A percentile compares a stretch with the other conserved stretches of the same genome.
Conservation (phyloP, 2,329 filamentous ascomycete genomes). For the Verticillium longisporum region DNA sequence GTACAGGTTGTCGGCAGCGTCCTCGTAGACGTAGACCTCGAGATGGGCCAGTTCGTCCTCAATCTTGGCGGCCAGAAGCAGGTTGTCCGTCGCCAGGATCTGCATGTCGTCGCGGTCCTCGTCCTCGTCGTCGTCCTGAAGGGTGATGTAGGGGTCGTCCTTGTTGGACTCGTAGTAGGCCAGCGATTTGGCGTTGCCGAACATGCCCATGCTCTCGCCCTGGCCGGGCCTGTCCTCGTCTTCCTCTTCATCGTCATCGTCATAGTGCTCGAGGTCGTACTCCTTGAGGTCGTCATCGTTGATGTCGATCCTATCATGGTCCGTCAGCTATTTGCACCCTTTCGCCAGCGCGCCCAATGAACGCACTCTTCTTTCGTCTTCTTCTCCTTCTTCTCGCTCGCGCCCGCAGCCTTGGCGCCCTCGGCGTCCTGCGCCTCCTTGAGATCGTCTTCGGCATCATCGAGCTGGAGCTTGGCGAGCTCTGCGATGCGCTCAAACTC, state of each 20-base stretch:
- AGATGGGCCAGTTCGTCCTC: slow-evolving; percentile 96
- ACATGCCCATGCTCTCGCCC: slow-evolving; percentile 77
- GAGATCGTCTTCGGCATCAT: slow-evolving; percentile 85
- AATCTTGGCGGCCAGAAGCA: slow-evolving; percentile 85
- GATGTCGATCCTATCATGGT: slow-evolving; percentile 41
- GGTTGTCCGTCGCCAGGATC: slow-evolving; percentile 85
- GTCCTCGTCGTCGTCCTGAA: slow-evolving; percentile 64
- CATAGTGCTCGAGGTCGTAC: slow-evolving; percentile 94
- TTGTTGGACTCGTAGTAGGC: slow-evolving; percentile 92
- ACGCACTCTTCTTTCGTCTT: slow-evolving; percentile 29
- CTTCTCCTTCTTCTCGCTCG: slow-evolving; percentile 17
- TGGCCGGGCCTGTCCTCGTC: slow-evolving; percentile 39
- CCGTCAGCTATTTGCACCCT: slow-evolving; percentile 10
- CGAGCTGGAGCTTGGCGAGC: slow-evolving; percentile 71
- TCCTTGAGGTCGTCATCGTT: slow-evolving; percentile 88
- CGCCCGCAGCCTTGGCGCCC: slow-evolving; percentile 19
- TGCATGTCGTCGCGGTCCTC: slow-evolving; percentile 92
- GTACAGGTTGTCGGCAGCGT: slow-evolving; percentile 91
- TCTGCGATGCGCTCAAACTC: slow-evolving; percentile 71
- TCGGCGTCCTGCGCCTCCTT: slow-evolving; percentile 55
- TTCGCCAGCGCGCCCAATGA: background rate
- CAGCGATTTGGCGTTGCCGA: slow-evolving; percentile 88
- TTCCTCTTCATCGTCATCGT: slow-evolving; percentile 67
- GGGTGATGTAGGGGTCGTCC: slow-evolving; percentile 93
- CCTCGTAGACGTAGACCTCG: slow-evolving; percentile 97